A percentile compares a stretch with the other conserved stretches of the same genome.
These are phyloP conservation scores for Calvatia gigantea DNA, from an alignment of 768 basidiomycete genomes.

Conservation along the genomic window DNA sequence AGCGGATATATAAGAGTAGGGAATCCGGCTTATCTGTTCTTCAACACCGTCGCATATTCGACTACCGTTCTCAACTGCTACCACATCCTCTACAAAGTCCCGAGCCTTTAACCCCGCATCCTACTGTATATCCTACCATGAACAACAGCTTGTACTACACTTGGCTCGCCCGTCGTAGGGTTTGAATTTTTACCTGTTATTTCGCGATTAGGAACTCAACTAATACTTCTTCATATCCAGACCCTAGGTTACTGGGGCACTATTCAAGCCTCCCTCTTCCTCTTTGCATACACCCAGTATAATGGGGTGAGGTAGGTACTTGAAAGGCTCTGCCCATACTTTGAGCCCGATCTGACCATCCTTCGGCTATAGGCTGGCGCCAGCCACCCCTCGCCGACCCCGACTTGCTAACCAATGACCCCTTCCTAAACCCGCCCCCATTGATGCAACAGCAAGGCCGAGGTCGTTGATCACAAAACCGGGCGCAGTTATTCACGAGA, in stretches of 20 bases:
- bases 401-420: neutral
- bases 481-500: neutral
- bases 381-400: neutral
- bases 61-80: neutral
- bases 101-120: neutral
- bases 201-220: neutral
- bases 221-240: constrained; percentile 16
- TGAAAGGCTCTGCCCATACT: too few relatives aligned
- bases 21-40: neutral
- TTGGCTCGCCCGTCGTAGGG: constrained; percentile 25
- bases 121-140: too few relatives aligned
- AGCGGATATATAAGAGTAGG: neutral
- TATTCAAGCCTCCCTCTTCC: constrained; percentile 28
- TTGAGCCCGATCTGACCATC: neutral
- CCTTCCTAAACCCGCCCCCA: neutral
- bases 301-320: constrained; percentile 17
- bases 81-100: neutral
- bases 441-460: neutral
- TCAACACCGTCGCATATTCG: neutral
- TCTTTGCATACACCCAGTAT: constrained; percentile 26
- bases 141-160: constrained; percentile 23
- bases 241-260: constrained; percentile 31
- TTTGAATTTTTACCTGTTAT: constrained; percentile 8
- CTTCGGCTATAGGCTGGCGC: neutral
- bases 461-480: neutral